A percentile compares a stretch with the other conserved stretches of the same genome.
Conservation (phyloP, 164 flowering plant genomes). For the Magnolia sinica region DNA sequence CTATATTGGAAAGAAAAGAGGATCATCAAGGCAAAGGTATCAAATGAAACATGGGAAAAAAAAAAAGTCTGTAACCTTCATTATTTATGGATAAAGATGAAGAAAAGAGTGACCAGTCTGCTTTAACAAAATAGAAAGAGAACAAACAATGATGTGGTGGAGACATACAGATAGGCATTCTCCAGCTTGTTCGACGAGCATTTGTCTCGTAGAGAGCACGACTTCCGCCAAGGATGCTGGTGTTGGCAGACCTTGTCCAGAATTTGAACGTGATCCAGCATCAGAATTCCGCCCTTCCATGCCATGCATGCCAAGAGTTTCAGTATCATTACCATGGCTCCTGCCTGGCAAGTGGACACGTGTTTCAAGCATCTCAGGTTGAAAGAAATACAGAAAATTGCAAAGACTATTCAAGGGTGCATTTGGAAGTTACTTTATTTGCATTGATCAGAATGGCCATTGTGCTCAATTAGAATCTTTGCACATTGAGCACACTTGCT, state of each 20-base stretch:
- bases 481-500: neutral
- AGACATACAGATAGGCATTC: constrained; percentile 58
- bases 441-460: neutral
- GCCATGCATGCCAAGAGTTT: constrained; percentile 21
- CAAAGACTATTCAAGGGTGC: neutral
- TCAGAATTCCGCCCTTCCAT: constrained; percentile 24
- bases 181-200: constrained; percentile 54
- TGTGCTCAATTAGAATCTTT: neutral
- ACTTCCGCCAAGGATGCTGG: constrained; percentile 76
- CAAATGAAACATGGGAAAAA: neutral
- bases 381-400: constrained; percentile 8
- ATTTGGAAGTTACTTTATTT: neutral
- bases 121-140: neutral
- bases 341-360: constrained; percentile 31
- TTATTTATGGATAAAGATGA: neutral
- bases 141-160: neutral
- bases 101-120: neutral
- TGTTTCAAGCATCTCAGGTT: constrained; percentile 16
- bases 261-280: constrained; percentile 23
- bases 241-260: constrained; percentile 52
- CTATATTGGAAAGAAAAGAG: neutral
- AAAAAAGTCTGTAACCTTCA: too few species aligned
- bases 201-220: constrained; percentile 49
- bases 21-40: neutral
- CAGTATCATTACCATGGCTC: constrained; percentile 26